Evolutionary conservation across 176 grass and related monocot species (phyloP), one percentile per base, ranked within the genome.

Genomic region (Puccinellia tenuiflora): DNA sequence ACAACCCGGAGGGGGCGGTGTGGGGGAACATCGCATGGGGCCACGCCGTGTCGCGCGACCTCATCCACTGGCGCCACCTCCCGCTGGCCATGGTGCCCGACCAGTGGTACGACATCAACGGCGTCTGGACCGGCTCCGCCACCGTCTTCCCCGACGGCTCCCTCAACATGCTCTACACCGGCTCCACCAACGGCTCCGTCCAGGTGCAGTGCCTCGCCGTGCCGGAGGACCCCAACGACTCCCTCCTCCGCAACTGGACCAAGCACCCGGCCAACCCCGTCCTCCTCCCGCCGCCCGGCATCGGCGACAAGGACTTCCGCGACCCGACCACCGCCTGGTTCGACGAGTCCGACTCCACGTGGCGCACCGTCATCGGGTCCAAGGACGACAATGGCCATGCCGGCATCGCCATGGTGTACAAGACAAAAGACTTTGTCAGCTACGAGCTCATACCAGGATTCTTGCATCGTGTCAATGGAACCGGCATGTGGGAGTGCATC

Each of bases 21-120:
- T 97, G 94, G 94, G 94, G 94, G 18, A 90, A 94, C 79, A 82
- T 97, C 70, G 79, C 94, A n/a, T 97, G 94, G 94, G 94, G 94
- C 1, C 94, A 97, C 73, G 85, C 94, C 0, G 85, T 87, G 20
- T 97, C 94, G 1, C 84, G 76, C 2, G 91, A 97, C 72, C 85
- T 97, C 4, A 31, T 97, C 54, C 91, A 87, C 42, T 97, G 94
- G 94, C 86, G 87, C 52, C 90, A 97, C 85, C 89, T 97, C 50
- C 91, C 91, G 0, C 34, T 97, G 9, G 91, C 94, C 51, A 97
- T 97, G 94, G 89, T 90, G 0, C 91, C 87, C 2, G 94, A 94
- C 84, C 87, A 79, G 33, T 97, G 94, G 94, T 94, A 94, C 72
- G 94, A 97, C 66, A 69, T 34, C 79, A 90, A 86, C 18, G 94